Evolutionary conservation across 176 grass and related monocot genomes (phyloP).

Genomic region (Rhynchospora breviuscula): DNA sequence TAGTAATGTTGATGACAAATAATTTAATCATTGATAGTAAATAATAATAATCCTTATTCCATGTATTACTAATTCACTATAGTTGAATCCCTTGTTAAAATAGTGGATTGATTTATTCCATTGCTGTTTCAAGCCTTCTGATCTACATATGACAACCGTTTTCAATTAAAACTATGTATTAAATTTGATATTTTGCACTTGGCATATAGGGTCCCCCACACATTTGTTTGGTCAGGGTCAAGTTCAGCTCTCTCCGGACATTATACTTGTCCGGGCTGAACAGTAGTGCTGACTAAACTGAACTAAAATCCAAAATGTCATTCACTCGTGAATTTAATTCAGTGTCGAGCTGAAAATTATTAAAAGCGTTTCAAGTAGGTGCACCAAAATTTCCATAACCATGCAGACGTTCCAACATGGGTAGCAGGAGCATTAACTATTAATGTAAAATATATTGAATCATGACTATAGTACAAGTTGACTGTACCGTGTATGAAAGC

Average conservation of each 20-base stretch:
- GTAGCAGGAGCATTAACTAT: neutral
- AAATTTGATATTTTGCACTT: too few species aligned
- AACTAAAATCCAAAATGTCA: constrained; percentile 29
- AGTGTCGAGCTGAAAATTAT: neutral
- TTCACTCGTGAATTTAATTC: constrained; percentile 24
- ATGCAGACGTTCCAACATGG: neutral
- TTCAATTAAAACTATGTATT: too few species aligned
- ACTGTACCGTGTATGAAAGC: neutral
- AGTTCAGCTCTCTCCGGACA: neutral
- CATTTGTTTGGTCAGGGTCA: neutral
- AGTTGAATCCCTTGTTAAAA: too few species aligned
- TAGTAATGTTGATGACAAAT: too few species aligned
- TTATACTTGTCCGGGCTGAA: neutral
- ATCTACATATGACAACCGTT: too few species aligned
- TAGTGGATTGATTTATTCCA: too few species aligned
- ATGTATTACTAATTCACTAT: too few species aligned
- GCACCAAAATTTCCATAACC: neutral
- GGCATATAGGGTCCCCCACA: neutral
- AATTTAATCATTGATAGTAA: too few species aligned
- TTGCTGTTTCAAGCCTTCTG: too few species aligned
- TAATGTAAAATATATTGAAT: neutral
- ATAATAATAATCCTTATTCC: too few species aligned
- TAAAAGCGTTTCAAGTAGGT: neutral
- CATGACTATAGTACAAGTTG: neutral
- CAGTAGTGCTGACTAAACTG: neutral